phyloP scores from a whole-genome alignment of 2,329 filamentous ascomycete species.

The Scedosporium apiospermum region DNA sequence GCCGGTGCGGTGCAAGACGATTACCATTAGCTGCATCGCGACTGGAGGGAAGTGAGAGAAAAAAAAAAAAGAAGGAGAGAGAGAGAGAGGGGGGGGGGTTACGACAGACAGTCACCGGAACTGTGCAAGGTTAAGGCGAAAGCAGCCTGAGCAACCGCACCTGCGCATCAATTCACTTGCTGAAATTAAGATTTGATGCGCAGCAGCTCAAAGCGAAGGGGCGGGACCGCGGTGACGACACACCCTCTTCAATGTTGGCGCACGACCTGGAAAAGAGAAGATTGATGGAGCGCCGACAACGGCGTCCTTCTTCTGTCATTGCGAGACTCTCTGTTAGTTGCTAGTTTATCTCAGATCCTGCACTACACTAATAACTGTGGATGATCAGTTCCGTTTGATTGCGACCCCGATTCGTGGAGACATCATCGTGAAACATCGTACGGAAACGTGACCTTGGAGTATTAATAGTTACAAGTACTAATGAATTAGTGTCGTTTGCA shows the following conservation, averaged over 20 bases:
- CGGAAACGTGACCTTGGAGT: neutral
- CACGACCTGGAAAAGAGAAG: too few relatives aligned
- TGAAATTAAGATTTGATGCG: neutral
- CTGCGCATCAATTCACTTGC: neutral
- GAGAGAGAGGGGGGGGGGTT: neutral
- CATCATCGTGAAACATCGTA: neutral
- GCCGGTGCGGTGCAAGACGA: neutral
- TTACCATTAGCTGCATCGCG: neutral
- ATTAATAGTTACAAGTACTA: neutral
- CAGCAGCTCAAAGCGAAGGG: neutral
- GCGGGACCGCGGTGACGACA: neutral
- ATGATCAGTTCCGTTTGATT: neutral
- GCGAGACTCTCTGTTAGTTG: neutral
- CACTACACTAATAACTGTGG: neutral
- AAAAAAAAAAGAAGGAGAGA: too few relatives aligned
- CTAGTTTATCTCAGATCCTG: neutral
- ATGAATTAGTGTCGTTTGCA: too few relatives aligned
- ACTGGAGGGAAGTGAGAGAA: neutral
- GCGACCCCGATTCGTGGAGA: neutral
- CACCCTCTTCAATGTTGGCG: neutral
- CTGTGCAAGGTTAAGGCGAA: neutral
- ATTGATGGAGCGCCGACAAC: too few relatives aligned
- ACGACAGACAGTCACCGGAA: neutral
- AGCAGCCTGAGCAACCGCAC: too few relatives aligned
- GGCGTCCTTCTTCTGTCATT: neutral